A percentile compares a stretch with the other conserved stretches of the same genome.
These are phyloP conservation scores for Aspergillus wentii DNA, from an alignment of 495 filamentous ascomycete genomes.

Conservation along the genomic window DNA sequence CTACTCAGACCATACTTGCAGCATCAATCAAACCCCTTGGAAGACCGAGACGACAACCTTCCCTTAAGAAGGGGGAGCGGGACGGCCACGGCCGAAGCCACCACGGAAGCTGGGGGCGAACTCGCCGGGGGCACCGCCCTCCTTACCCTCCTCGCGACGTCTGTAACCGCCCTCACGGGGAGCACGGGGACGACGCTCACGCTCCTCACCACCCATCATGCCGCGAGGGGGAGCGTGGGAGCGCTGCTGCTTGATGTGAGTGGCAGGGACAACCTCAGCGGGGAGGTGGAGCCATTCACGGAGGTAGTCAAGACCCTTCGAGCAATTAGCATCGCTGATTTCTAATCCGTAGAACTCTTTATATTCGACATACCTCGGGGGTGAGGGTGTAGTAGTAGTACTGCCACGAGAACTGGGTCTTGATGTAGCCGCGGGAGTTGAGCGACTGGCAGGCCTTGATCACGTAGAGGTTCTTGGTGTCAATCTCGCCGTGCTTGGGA, in stretches of 20 bases:
- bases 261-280: slow-evolving; percentile 98
- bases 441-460: slow-evolving; percentile 98
- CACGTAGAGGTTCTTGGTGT: slow-evolving; percentile 97
- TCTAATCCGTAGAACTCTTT: too few species aligned
- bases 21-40: slow-evolving; percentile 25
- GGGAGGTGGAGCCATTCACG: slow-evolving; percentile 99
- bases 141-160: slow-evolving; percentile 86
- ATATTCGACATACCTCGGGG: slow-evolving; percentile 56
- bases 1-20: slow-evolving; percentile 30
- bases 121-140: slow-evolving; percentile 90
- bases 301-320: slow-evolving; percentile 99
- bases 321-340: too few species aligned
- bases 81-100: slow-evolving; percentile 89
- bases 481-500: slow-evolving; percentile 87
- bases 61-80: slow-evolving; percentile 62
- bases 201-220: slow-evolving; percentile 94
- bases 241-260: slow-evolving; percentile 99
- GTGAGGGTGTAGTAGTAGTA: slow-evolving; percentile 99
- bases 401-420: slow-evolving; percentile 99
- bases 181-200: slow-evolving; percentile 73
- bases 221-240: slow-evolving; percentile 96
- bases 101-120: slow-evolving; percentile 96
- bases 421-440: slow-evolving; percentile 94
- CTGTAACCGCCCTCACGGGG: slow-evolving; percentile 93
- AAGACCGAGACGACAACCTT: slow-evolving; percentile 34